Percentiles rank a stretch among this genome's conserved stretches.
Conservation (phyloP, 805 yeast genomes). For the Metschnikowia lochheadii region DNA sequence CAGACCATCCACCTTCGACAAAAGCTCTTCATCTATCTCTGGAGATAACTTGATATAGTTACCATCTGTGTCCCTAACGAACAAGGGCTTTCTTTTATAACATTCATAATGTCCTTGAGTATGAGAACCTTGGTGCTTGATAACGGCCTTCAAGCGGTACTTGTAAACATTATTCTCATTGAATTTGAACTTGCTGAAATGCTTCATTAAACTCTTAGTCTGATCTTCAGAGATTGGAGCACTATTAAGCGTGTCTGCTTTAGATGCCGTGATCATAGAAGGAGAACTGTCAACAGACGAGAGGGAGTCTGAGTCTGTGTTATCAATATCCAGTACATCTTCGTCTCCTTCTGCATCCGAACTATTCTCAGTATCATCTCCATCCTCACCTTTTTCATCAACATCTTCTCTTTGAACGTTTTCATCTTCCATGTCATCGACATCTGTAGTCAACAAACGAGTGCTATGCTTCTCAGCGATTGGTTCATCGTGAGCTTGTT, state of each 20-base stretch:
- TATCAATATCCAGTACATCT: constrained; percentile 7
- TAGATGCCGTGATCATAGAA: constrained; percentile 7
- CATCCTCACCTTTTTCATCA: constrained; percentile 30
- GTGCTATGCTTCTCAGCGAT: constrained; percentile 7
- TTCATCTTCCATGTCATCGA: constrained; percentile 28
- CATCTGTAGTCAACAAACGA: constrained; percentile 23
- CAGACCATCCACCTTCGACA: constrained; percentile 4
- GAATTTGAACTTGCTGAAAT: constrained; percentile 36
- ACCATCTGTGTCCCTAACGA: constrained; percentile 43
- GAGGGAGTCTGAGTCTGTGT: constrained; percentile 10
- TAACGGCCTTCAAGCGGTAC: constrained; percentile 65
- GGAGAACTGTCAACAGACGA: constrained; percentile 9
- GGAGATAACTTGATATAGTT: constrained; percentile 39
- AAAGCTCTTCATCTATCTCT: constrained; percentile 28
- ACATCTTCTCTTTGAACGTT: constrained; percentile 36
- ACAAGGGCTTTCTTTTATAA: constrained; percentile 68
- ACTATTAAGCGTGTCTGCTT: constrained; percentile 27
- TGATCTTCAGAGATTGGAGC: constrained; percentile 39
- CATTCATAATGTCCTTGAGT: constrained; percentile 89
- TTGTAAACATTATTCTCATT: constrained; percentile 39
- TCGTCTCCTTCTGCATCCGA: constrained; percentile 10
- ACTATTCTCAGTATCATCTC: constrained; percentile 22
- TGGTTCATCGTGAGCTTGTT: constrained; percentile 20
- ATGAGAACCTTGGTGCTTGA: constrained; percentile 87
- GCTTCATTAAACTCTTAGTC: constrained; percentile 30